Evolutionary conservation across 768 basidiomycete genomes (phyloP).

Genomic region (Melanogaster broomeanus): DNA sequence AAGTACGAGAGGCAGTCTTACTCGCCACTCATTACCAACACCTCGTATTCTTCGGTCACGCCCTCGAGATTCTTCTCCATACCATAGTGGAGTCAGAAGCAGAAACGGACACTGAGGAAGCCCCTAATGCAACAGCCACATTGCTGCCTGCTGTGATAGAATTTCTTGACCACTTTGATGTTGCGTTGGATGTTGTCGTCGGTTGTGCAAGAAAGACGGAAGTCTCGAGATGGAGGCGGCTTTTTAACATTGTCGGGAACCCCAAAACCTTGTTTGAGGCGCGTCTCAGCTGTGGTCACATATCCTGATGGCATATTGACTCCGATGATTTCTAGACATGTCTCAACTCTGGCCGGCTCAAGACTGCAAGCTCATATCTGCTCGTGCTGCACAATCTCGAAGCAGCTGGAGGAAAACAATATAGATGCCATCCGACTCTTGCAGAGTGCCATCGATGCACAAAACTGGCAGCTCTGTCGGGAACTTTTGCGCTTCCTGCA

Average conservation of each 20-base stretch:
- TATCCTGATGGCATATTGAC: neutral
- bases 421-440: constrained; percentile 82
- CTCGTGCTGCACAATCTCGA: constrained; percentile 92
- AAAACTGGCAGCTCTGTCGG: constrained; percentile 89
- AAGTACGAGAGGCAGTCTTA: constrained; percentile 73
- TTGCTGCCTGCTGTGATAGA: constrained; percentile 74
- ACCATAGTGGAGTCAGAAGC: constrained; percentile 89
- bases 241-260: constrained; percentile 90
- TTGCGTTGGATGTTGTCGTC: constrained; percentile 88
- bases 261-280: constrained; percentile 93
- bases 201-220: constrained; percentile 97
- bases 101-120: constrained; percentile 32
- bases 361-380: constrained; percentile 90
- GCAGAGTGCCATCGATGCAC: constrained; percentile 67
- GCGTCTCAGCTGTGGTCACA: constrained; percentile 10
- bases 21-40: constrained; percentile 87
- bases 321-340: constrained; percentile 67
- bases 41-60: constrained; percentile 91
- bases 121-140: constrained; percentile 21
- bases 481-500: constrained; percentile 92
- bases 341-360: constrained; percentile 66
- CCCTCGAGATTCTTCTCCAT: constrained; percentile 92
- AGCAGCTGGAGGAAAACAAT: constrained; percentile 78
- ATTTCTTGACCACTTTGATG: constrained; percentile 94
- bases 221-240: constrained; percentile 81